These are phyloP conservation scores for Zychaea mexicana DNA, from an alignment of 371 early-diverging fungal species.

Conservation along the genomic window DNA sequence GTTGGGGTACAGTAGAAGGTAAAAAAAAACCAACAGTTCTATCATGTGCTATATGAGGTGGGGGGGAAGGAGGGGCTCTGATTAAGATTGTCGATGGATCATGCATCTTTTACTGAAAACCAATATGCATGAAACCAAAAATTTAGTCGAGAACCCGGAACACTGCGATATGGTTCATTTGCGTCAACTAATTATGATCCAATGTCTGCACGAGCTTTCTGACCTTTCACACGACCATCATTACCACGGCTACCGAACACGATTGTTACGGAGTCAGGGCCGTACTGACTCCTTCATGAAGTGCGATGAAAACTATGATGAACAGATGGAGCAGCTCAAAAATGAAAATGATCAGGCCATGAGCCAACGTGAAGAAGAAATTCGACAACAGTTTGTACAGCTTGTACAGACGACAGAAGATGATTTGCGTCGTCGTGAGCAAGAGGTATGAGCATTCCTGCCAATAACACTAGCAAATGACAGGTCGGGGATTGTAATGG, in stretches of 20 bases:
- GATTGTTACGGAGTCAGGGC: constrained; percentile 58
- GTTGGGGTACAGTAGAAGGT: constrained; percentile 97
- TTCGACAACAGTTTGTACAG: constrained; percentile 72
- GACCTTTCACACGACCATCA: constrained; percentile 79
- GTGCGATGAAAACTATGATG: constrained; percentile 78
- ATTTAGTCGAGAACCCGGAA: constrained; percentile 78
- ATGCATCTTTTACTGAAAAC: no score
- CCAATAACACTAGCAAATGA: not conserved
- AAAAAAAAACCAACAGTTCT: constrained; percentile 11
- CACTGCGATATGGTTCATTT: constrained; percentile 90
- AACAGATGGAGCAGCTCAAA: constrained; percentile 60
- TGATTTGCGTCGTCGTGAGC: constrained; percentile 66
- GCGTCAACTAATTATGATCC: constrained; percentile 69
- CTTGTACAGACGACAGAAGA: constrained; percentile 79
- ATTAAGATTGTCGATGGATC: no score
- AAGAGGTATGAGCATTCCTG: constrained; percentile 30
- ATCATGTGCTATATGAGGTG: no score
- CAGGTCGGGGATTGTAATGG: not conserved
- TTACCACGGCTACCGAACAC: constrained; percentile 80
- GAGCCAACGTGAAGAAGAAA: constrained; percentile 73
- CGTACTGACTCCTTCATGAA: constrained; percentile 75
- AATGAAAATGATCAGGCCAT: constrained; percentile 63
- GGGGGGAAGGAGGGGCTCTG: no score
- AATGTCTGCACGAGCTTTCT: constrained; percentile 81
- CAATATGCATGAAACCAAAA: not conserved